Evolutionary conservation across 2,329 filamentous ascomycete species (phyloP).

Genomic region (Colletotrichum chlorophyti): DNA sequence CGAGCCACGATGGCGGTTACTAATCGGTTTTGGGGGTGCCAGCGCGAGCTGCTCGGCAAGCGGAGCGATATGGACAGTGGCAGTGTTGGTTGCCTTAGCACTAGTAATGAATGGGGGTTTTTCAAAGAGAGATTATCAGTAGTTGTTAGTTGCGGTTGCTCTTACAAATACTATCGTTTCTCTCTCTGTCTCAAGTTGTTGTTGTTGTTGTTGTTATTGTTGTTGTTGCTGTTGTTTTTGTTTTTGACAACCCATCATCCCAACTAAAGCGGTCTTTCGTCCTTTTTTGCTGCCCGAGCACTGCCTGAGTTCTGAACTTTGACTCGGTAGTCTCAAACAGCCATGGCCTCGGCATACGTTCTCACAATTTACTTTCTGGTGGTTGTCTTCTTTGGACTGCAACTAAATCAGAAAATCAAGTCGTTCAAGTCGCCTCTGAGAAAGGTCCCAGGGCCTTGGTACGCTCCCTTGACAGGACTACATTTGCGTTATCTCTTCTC

Average conservation of each 20-base stretch:
- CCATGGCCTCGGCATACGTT: constrained; percentile 12
- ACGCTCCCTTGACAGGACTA: constrained; percentile 30
- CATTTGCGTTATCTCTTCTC: constrained; percentile 32
- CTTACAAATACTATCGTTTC: not conserved
- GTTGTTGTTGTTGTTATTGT: not conserved
- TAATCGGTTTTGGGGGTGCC: not conserved
- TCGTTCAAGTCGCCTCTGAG: constrained; percentile 21
- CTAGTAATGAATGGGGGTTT: too few species aligned
- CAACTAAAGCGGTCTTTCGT: not conserved
- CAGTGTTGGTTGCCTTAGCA: too few species aligned
- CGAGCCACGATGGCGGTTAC: not conserved
- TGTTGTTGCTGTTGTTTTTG: not conserved
- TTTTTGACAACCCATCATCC: not conserved
- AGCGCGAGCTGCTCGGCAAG: too few species aligned
- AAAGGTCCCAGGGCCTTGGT: constrained; percentile 30
- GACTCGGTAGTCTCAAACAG: not conserved
- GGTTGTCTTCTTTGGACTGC: not conserved
- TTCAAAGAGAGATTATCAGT: too few species aligned
- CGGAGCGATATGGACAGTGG: too few species aligned
- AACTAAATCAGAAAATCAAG: constrained; percentile 11
- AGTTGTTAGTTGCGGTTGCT: too few species aligned
- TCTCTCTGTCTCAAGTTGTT: not conserved
- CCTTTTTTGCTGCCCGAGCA: not conserved
- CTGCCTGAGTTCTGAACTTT: not conserved
- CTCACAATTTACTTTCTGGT: constrained; percentile 3